These are phyloP conservation scores for Ocimum tenuiflorum DNA, from an alignment of 257 asterid genomes.

Conservation along the genomic window DNA sequence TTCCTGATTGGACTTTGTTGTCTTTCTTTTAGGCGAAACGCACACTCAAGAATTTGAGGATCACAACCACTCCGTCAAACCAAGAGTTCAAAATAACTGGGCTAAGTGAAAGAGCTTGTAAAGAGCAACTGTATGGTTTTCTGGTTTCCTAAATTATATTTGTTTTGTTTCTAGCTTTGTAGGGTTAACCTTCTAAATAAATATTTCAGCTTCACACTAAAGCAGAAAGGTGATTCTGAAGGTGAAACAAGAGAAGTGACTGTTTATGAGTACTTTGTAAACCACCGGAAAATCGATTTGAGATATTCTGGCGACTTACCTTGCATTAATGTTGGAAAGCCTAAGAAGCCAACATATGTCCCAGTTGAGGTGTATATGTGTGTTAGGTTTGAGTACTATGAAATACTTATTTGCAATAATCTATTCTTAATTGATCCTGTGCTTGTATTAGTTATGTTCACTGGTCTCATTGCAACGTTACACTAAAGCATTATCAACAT, in stretches of 20 bases:
- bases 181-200: conserved; percentile 4
- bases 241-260: conserved; percentile 47
- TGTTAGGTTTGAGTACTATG: background rate
- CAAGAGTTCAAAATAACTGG: conserved; percentile 80
- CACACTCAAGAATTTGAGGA: conserved; percentile 66
- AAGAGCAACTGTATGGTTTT: conserved; percentile 49
- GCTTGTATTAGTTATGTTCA: conserved; percentile 49
- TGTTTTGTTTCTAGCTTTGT: background rate
- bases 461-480: conserved; percentile 79
- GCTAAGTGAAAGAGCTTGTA: conserved; percentile 60
- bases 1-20: background rate
- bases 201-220: conserved; percentile 51
- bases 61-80: conserved; percentile 59
- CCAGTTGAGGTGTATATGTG: conserved; percentile 63
- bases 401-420: background rate
- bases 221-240: conserved; percentile 55
- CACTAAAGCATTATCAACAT: conserved; percentile 59
- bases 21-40: conserved; percentile 53
- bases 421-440: background rate
- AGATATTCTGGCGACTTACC: conserved; percentile 77
- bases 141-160: background rate
- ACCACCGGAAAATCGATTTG: conserved; percentile 51
- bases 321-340: conserved; percentile 86
- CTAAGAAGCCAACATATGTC: conserved; percentile 74
- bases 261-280: conserved; percentile 80